Evolutionary conservation across 2,329 filamentous ascomycete genomes (phyloP), one percentile per base, ranked within the genome.

Genomic region (Ascochyta clinopodiicola): DNA sequence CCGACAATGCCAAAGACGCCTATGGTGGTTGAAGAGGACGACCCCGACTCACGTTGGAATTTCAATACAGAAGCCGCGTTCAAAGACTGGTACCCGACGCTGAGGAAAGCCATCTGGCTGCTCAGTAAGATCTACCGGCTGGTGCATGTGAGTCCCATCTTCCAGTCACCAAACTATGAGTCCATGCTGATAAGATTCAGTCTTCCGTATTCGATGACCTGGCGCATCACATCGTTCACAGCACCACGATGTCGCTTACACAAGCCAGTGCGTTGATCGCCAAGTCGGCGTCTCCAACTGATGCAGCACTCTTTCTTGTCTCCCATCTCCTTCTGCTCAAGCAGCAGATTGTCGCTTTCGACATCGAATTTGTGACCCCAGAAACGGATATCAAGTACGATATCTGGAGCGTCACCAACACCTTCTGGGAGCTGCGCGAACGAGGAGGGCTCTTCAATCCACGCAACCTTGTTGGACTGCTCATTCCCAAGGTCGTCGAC

Each of bases 311-410:
- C 4, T 99, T 99, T 77, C 88, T 97, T 69, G 88, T 99, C 67
- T 95, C 94, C 66, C 96, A 99, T 72, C 84, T 99, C 2, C 88
- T 99, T 44, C 88, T 97, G 44, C 85, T 99, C 46, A 98, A 98
- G 76, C 96, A 97, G 72, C 91, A 97, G 73, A 90, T 99, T 46
- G 88, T 99, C 24, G 93, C 93, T 9, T 92, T 99, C 59, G 95
- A 99, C 77, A 97, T 99, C 63, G 93, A 89, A 70, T 89, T 84
- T 66, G 84, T 88, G 19, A 83, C 84, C 2, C 86, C 86, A 4
- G 86, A 89, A 59, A 75, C 73, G 2, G 72, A 74, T 51, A 79
- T 88, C 43, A 82, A 83, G 13, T 82, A 89, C 70, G 86, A 89
- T 73, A 88, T 89, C 71, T 86, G 85, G n/a, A 82, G 80, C 44